Conservation (phyloP, 352 stramenopile species). For the Phytophthora niederhauseri region DNA sequence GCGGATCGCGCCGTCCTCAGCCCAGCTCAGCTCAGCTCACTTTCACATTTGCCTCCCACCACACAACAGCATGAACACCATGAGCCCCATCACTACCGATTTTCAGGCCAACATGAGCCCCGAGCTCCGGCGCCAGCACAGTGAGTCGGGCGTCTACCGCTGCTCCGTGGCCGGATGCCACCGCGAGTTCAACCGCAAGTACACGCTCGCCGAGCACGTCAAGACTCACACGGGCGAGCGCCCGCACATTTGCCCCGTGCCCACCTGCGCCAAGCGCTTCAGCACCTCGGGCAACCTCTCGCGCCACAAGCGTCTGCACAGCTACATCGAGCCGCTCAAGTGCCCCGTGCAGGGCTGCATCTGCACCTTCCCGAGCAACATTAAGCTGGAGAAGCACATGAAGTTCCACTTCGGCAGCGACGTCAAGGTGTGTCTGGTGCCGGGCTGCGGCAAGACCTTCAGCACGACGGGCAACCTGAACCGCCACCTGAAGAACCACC, state of each 20-base stretch:
- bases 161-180: conserved; percentile 37
- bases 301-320: conserved; percentile 47
- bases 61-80: conserved; percentile 23
- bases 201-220: conserved; percentile 68
- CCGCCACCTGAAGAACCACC: conserved; percentile 48
- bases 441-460: conserved; percentile 51
- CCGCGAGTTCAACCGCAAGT: conserved; percentile 63
- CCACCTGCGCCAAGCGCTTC: conserved; percentile 48
- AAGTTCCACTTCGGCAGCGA: conserved; percentile 30
- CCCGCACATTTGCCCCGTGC: conserved; percentile 41
- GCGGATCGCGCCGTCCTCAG: conserved; percentile 12
- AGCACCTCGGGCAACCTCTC: conserved; percentile 53
- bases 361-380: conserved; percentile 35
- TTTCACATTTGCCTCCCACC: conserved; percentile 21
- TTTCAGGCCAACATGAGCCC: conserved; percentile 23
- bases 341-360: conserved; percentile 34
- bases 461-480: conserved; percentile 52
- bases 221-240: conserved; percentile 72
- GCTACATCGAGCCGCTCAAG: conserved; percentile 38
- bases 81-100: conserved; percentile 5
- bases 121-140: conserved; percentile 25
- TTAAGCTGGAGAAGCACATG: conserved; percentile 43
- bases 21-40: conserved; percentile 27
- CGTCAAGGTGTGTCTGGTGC: conserved; percentile 40
- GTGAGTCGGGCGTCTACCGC: conserved; percentile 22